These are phyloP conservation scores for Taphrina betulina DNA, from an alignment of 1,139 yeast genomes.

Conservation along the genomic window DNA sequence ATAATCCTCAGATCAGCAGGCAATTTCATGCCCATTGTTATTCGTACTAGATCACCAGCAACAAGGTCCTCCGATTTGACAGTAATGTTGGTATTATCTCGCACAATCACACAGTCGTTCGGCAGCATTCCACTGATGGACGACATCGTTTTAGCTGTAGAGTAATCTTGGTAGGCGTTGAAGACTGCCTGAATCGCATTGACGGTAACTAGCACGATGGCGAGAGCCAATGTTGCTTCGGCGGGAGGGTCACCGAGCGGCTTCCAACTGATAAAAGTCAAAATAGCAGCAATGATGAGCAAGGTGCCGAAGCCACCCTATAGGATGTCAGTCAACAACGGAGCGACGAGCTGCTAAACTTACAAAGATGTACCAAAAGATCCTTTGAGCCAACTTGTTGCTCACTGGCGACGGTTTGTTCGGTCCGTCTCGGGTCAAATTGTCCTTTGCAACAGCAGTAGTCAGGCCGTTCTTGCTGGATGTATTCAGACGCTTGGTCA, in stretches of 20 bases:
- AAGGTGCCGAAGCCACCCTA: conserved; percentile 57
- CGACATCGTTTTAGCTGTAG: conserved; percentile 53
- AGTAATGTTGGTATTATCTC: conserved; percentile 64
- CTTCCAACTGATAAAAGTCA: conserved; percentile 53
- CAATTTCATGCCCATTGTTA: conserved; percentile 76
- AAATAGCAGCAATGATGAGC: conserved; percentile 51
- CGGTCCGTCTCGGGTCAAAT: conserved; percentile 44
- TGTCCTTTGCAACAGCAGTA: conserved; percentile 40
- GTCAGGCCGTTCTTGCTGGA: conserved; percentile 43
- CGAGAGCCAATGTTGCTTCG: conserved; percentile 51
- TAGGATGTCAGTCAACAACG: conserved; percentile 47
- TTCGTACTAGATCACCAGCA: conserved; percentile 74
- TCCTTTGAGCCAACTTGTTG: conserved; percentile 14
- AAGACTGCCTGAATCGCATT: conserved; percentile 53
- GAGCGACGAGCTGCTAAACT: conserved; percentile 46
- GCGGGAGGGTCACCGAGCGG: conserved; percentile 57
- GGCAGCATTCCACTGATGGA: conserved; percentile 53
- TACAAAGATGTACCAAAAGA: conserved; percentile 28
- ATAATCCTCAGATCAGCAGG: conserved; percentile 93
- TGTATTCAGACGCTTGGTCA: conserved; percentile 43
- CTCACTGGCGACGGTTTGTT: conserved; percentile 40
- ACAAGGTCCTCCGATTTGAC: conserved; percentile 68
- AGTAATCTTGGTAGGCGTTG: conserved; percentile 55
- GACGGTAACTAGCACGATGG: conserved; percentile 50
- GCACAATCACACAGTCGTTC: conserved; percentile 58